Conservation (phyloP, 2,329 filamentous ascomycete species). For the Trichoderma citrinoviride region DNA sequence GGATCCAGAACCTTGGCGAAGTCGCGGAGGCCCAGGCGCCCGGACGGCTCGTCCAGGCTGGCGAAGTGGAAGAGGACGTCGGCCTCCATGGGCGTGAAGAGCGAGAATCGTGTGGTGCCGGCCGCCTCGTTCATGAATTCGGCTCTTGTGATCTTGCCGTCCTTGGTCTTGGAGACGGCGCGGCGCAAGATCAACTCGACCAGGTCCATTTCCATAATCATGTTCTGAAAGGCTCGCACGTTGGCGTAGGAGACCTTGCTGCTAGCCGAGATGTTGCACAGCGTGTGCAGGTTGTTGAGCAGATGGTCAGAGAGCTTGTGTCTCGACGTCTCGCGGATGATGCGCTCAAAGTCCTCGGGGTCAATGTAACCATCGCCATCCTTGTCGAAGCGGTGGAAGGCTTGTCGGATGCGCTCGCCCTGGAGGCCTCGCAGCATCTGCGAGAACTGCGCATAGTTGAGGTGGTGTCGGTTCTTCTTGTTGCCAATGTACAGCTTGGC, state of each 20-base stretch:
- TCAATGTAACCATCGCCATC: slow-evolving; percentile 93
- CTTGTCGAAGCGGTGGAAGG: slow-evolving; percentile 87
- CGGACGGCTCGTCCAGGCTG: slow-evolving; percentile 84
- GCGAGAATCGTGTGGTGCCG: slow-evolving; percentile 85
- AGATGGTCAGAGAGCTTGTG: slow-evolving; percentile 98
- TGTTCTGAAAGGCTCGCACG: slow-evolving; percentile 95
- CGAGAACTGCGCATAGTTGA: slow-evolving; percentile 95
- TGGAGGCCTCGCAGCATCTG: slow-evolving; percentile 97
- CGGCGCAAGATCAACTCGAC: slow-evolving; percentile 90
- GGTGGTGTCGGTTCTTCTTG: slow-evolving; percentile 80
- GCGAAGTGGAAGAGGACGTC: slow-evolving; percentile 99
- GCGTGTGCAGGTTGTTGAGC: slow-evolving; percentile 81
- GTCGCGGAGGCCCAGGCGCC: slow-evolving; percentile 74
- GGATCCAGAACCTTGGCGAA: slow-evolving; percentile 95
- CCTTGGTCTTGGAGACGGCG: slow-evolving; percentile 75
- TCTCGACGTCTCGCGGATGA: slow-evolving; percentile 86
- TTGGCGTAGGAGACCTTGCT: slow-evolving; percentile 98
- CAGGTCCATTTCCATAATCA: slow-evolving; percentile 96
- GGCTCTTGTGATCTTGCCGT: slow-evolving; percentile 89
- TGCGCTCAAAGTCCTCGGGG: slow-evolving; percentile 92
- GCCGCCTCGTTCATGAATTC: slow-evolving; percentile 96
- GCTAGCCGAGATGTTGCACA: slow-evolving; percentile 90
- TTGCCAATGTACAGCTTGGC: slow-evolving; percentile 89
- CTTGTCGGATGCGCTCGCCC: slow-evolving; percentile 92
- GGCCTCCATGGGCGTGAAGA: slow-evolving; percentile 97